Percentiles rank a stretch among this genome's conserved stretches.
Evolutionary conservation across 2,329 filamentous ascomycete species (phyloP).

Genomic region (Raffaelea ambrosiae): DNA sequence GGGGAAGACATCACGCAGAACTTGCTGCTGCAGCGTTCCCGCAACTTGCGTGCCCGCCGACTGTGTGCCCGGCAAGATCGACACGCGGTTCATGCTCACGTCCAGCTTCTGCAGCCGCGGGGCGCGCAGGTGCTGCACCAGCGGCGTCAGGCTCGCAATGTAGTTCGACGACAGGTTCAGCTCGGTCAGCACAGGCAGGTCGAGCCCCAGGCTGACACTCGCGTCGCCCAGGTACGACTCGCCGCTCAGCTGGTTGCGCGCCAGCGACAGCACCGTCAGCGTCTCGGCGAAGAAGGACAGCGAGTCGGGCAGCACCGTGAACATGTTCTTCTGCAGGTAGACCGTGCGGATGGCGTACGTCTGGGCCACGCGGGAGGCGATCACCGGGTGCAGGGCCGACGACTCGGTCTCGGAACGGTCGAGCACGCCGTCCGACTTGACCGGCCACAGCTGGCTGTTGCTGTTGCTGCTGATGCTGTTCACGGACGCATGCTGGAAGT

Average conservation of each 20-base stretch:
- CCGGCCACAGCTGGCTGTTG: slow-evolving; percentile 39
- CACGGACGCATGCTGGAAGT: slow-evolving; percentile 34
- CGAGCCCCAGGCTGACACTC: slow-evolving; percentile 44
- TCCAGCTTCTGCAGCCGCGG: slow-evolving; percentile 70
- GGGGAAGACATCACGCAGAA: slow-evolving; percentile 63
- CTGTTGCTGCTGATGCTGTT: not conserved
- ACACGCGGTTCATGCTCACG: slow-evolving; percentile 73
- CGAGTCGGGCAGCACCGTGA: slow-evolving; percentile 61
- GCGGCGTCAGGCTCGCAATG: slow-evolving; percentile 58
- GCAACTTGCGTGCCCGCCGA: not conserved
- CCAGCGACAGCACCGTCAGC: slow-evolving; percentile 63
- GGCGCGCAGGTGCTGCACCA: slow-evolving; percentile 61
- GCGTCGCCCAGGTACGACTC: slow-evolving; percentile 48
- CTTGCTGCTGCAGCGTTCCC: too few species aligned
- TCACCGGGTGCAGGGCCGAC: slow-evolving; percentile 48
- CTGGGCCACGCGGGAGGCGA: slow-evolving; percentile 46
- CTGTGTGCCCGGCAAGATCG: slow-evolving; percentile 48
- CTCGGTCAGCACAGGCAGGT: slow-evolving; percentile 66
- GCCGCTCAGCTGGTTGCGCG: slow-evolving; percentile 63
- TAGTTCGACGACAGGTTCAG: slow-evolving; percentile 69
- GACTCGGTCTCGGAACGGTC: slow-evolving; percentile 62
- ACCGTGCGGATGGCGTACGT: slow-evolving; percentile 46
- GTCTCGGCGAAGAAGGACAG: slow-evolving; percentile 64
- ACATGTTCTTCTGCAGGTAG: slow-evolving; percentile 68
- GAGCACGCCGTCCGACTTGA: slow-evolving; percentile 53